Conservation (phyloP, 2,329 filamentous ascomycete species). For the Elsinoe fawcettii region DNA sequence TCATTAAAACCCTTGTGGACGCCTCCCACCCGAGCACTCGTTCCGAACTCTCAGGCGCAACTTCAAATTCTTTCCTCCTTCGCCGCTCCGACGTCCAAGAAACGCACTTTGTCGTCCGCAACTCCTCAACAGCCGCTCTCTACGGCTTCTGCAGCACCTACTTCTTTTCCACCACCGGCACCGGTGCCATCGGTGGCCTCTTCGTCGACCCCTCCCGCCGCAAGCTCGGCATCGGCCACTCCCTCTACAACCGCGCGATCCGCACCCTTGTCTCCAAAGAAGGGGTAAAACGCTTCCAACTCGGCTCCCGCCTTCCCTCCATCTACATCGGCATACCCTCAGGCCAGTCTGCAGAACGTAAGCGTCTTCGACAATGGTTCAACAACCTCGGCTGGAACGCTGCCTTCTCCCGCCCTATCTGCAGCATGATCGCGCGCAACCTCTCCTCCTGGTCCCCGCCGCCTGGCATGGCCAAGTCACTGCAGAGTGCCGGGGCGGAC, state of each 20-base stretch:
- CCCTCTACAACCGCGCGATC: conserved; percentile 77
- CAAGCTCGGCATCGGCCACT: conserved; percentile 74
- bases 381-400: conserved; percentile 84
- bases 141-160: conserved; percentile 93
- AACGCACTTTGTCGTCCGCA: conserved; percentile 83
- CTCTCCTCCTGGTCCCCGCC: conserved; percentile 67
- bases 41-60: conserved; percentile 61
- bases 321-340: conserved; percentile 78
- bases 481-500: conserved; percentile 64
- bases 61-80: conserved; percentile 68
- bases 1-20: conserved; percentile 64
- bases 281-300: conserved; percentile 69
- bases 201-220: conserved; percentile 82
- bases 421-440: conserved; percentile 66
- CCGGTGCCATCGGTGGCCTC: conserved; percentile 74
- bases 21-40: conserved; percentile 57
- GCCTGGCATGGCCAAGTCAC: conserved; percentile 64
- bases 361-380: conserved; percentile 69
- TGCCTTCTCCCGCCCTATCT: conserved; percentile 53
- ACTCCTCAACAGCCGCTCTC: conserved; percentile 81
- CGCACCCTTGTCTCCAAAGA: conserved; percentile 63
- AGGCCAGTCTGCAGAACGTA: conserved; percentile 53
- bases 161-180: conserved; percentile 59
- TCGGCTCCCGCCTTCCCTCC: conserved; percentile 74
- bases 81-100: conserved; percentile 65